Evolutionary conservation across 768 basidiomycete genomes (phyloP), one percentile per base, ranked within the genome.

Genomic region (Mycena epipterygia): DNA sequence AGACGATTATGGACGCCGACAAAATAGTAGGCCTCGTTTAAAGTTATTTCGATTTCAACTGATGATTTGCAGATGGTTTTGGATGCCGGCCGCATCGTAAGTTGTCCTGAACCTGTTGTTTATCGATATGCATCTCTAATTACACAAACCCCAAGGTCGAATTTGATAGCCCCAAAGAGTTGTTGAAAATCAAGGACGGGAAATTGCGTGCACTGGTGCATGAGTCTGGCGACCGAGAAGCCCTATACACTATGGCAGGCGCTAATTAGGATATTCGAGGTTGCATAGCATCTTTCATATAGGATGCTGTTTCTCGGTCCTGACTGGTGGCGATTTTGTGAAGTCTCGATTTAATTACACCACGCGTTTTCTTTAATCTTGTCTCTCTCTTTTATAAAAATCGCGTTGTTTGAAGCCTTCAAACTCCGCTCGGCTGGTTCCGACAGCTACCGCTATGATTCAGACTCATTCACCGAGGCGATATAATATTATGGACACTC

Each of bases 161-260:
- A 69, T 90, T 85, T 69, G 89, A 88, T 72, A 82, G 81, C 41
- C 90, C 90, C 0, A 70, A 69, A 25, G 75, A 83, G 29, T 79
- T 93, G 61, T 84, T 93, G 29, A 78, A 80, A 62, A 87, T 88
- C 23, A 77, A 87, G 53, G 78, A 81, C 25, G 87, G 90, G 12
- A 81, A 81, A 75, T 77, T 91, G 29, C 84, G 85, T 55, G 81
- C 85, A 1, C 78, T 91, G 25, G 88, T 91, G 1, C 86, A 90
- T 51, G 87, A 89, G 73, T 89, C 87, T 35, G 87, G 83, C 19
- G 90, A 91, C 71, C 87, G 78, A 70, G 84, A 87, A 44, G 73
- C 73, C 27, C 73, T 91, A 37, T 84, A 86, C 64, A 82, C 75
- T 14, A 88, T 88, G 87, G 79, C 41, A 14, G 27, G 39, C 8